Evolutionary conservation across 1,284 basidiomycete genomes (phyloP), one percentile per base, ranked within the genome.

Genomic region (Pyrrhoderma noxium): DNA sequence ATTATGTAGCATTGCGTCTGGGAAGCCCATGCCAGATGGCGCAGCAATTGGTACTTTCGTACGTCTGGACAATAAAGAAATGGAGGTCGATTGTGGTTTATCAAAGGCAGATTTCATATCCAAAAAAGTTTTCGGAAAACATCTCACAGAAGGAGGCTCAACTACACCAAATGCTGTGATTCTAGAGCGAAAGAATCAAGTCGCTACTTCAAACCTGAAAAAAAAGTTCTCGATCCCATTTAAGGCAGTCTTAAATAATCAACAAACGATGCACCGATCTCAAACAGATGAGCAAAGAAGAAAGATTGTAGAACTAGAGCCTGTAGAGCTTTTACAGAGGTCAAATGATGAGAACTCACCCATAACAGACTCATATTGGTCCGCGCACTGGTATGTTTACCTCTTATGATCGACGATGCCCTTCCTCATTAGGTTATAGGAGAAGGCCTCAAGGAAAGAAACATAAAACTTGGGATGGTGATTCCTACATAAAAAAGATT

Each of bases 401-500:
- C 3, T 5, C 35, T 45, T 57, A n/a, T n/a, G n/a, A n/a, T 46
- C 56, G 55, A 54, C n/a, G 25, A 44, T 31, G 35, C 47, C 9
- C 21, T 27, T 25, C 13, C 21, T 47, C 18, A 53, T 51, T 43
- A 14, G 27, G 27, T 45, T 35, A 8, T 51, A 89, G 86, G 87
- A 75, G 91, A 21, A 88, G 85, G 60, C 82, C 80, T 5, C 85
- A 89, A 61, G 71, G 70, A 19, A 84, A 77, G 65, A 94, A 93
- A 68, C 80, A 93, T 63, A 91, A 91, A 65, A 91, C 84, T 1
- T 94, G 91, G 91, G 90, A 93, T 59, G 88, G 85, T 2, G 84
- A 86, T 59, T 83, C 76, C 3, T 85, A 73, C 60, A 67, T 89
- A 13, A 75, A 76, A 21, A 67, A 71, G 36, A 63, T 66, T 37